phyloP scores from a whole-genome alignment of 202 grass and related monocot species.

The Musa balbisiana region DNA sequence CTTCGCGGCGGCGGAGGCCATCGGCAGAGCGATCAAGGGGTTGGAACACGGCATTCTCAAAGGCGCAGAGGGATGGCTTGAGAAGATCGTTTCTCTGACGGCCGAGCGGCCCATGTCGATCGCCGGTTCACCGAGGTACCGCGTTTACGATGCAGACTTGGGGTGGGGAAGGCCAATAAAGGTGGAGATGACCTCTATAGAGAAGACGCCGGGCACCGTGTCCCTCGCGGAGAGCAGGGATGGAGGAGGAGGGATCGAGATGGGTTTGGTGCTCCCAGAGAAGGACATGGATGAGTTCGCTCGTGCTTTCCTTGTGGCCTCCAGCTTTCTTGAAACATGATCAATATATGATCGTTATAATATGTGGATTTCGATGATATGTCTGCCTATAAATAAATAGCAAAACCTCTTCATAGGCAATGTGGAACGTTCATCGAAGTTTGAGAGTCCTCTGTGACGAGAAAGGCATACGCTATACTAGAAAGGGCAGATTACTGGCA shows the following conservation, averaged over 20 bases:
- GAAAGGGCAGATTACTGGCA: no score
- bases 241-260: constrained; percentile 49
- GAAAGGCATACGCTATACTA: no score
- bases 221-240: constrained; percentile 49
- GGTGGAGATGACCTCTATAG: constrained; percentile 79
- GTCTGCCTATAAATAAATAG: no score
- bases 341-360: no score
- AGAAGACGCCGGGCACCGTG: constrained; percentile 80
- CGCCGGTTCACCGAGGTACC: constrained; percentile 72
- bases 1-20: constrained; percentile 41
- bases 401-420: no score
- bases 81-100: constrained; percentile 59
- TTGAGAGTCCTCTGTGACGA: no score
- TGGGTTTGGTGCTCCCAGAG: constrained; percentile 62
- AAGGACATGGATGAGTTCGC: constrained; percentile 50
- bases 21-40: constrained; percentile 46
- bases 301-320: constrained; percentile 37
- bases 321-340: not conserved
- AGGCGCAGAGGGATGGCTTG: constrained; percentile 74
- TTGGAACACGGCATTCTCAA: constrained; percentile 58
- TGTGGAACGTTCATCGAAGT: no score
- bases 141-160: constrained; percentile 71
- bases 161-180: constrained; percentile 51
- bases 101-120: constrained; percentile 65
- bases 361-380: no score